phyloP scores from a whole-genome alignment of 2,329 filamentous ascomycete species.

The Monosporascus cannonballus region DNA sequence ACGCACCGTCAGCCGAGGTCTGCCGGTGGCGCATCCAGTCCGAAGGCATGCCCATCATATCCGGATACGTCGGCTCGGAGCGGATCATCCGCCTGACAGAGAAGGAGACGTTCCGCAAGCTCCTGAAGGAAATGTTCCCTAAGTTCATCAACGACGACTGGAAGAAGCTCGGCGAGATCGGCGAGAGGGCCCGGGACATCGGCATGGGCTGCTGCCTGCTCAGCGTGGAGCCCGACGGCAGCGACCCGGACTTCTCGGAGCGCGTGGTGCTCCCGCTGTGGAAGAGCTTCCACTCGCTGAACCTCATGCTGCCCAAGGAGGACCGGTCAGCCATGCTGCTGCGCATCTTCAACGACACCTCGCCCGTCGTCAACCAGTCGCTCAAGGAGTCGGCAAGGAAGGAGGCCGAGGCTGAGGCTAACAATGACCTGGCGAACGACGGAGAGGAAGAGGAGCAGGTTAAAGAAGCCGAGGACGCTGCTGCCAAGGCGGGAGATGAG shows the following conservation, averaged over 20 bases:
- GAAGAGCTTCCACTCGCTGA: constrained; percentile 87
- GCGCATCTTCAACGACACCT: constrained; percentile 83
- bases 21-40: constrained; percentile 95
- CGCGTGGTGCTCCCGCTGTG: constrained; percentile 86
- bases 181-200: constrained; percentile 71
- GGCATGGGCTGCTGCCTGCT: constrained; percentile 90
- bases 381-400: constrained; percentile 43
- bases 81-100: constrained; percentile 70
- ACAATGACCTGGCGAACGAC: constrained; percentile 13
- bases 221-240: constrained; percentile 68
- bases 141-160: constrained; percentile 72
- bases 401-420: constrained; percentile 23
- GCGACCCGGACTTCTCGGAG: constrained; percentile 58
- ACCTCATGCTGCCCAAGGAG: constrained; percentile 97
- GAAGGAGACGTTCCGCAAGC: constrained; percentile 71
- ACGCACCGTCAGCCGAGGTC: constrained; percentile 77
- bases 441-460: constrained; percentile 8
- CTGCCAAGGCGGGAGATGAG: background rate
- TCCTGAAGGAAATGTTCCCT: constrained; percentile 96
- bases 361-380: constrained; percentile 69
- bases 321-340: constrained; percentile 89
- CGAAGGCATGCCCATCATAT: constrained; percentile 85
- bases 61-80: constrained; percentile 78
- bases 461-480: constrained; percentile 1
- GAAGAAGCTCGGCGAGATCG: constrained; percentile 78